phyloP scores from a whole-genome alignment of 2,329 filamentous ascomycete genomes.

The Aspergillus flavus region DNA sequence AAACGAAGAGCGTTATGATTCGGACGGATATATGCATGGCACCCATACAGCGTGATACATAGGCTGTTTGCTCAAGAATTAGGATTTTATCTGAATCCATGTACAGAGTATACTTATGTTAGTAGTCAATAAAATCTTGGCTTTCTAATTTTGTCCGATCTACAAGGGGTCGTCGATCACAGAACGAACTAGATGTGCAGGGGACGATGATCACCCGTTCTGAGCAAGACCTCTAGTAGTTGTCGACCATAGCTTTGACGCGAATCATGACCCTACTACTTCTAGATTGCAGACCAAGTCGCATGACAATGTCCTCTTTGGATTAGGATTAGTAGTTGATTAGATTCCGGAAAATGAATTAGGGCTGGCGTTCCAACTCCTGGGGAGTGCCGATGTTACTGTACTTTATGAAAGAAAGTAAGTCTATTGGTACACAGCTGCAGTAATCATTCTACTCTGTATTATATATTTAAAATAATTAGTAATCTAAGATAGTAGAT shows the following conservation, averaged over 20 bases:
- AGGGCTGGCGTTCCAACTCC: too few species aligned
- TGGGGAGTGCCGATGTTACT: too few species aligned
- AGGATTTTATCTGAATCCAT: conserved; percentile 1
- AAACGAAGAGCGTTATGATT: neutral
- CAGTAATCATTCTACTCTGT: too few species aligned
- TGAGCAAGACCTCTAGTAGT: neutral
- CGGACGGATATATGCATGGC: neutral
- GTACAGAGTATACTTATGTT: neutral
- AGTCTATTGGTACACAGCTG: too few species aligned
- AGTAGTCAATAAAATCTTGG: neutral
- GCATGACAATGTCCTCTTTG: neutral
- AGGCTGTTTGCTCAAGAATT: conserved; percentile 2
- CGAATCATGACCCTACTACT: neutral
- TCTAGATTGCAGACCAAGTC: neutral
- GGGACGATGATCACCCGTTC: neutral
- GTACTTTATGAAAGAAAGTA: too few species aligned
- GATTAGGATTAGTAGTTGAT: too few species aligned
- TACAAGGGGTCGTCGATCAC: neutral
- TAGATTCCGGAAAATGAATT: too few species aligned
- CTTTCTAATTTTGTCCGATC: neutral
- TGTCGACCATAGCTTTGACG: neutral
- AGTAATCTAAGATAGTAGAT: too few species aligned
- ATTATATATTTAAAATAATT: too few species aligned
- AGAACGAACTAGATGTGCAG: neutral
- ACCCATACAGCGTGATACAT: conserved; percentile 5